Percentiles rank a stretch among this genome's conserved stretches.
Evolutionary conservation across 495 filamentous ascomycete species (phyloP).

Genomic region (Chlorociboria aeruginascens): DNA sequence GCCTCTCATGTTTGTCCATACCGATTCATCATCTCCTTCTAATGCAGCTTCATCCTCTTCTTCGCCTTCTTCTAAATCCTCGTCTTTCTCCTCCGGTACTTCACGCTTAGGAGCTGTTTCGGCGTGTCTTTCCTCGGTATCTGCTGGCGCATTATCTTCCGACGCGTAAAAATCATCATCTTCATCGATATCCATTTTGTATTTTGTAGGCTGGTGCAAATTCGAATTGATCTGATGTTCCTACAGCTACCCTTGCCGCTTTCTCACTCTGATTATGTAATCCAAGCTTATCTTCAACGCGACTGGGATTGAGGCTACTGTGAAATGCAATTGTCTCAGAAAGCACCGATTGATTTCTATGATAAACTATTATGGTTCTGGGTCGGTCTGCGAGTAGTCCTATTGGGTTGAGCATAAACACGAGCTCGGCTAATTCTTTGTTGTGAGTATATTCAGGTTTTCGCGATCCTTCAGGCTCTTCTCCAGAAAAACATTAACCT

Average conservation of each 20-base stretch:
- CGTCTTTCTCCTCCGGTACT: constrained; percentile 18
- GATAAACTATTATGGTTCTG: constrained; percentile 29
- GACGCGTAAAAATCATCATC: constrained; percentile 59
- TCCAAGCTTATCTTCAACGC: no score
- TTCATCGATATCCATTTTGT: constrained; percentile 53
- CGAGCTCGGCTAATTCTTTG: constrained; percentile 57
- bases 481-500: not conserved
- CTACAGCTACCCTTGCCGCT: not conserved
- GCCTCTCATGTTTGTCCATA: not conserved
- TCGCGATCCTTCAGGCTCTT: no score
- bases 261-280: no score
- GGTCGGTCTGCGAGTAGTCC: constrained; percentile 53
- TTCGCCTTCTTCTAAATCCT: constrained; percentile 53
- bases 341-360: not conserved
- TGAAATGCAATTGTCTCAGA: not conserved
- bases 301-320: not conserved
- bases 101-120: constrained; percentile 9
- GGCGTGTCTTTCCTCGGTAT: constrained; percentile 5
- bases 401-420: constrained; percentile 65
- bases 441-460: constrained; percentile 38
- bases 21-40: constrained; percentile 19
- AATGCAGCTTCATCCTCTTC: constrained; percentile 57
- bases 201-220: not conserved
- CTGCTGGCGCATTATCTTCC: constrained; percentile 22
- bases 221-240: not conserved